Percentiles rank a stretch among this genome's conserved stretches.
These are phyloP conservation scores for Aspergillus ruber DNA, from an alignment of 2,329 filamentous ascomycete species.

Conservation along the genomic window DNA sequence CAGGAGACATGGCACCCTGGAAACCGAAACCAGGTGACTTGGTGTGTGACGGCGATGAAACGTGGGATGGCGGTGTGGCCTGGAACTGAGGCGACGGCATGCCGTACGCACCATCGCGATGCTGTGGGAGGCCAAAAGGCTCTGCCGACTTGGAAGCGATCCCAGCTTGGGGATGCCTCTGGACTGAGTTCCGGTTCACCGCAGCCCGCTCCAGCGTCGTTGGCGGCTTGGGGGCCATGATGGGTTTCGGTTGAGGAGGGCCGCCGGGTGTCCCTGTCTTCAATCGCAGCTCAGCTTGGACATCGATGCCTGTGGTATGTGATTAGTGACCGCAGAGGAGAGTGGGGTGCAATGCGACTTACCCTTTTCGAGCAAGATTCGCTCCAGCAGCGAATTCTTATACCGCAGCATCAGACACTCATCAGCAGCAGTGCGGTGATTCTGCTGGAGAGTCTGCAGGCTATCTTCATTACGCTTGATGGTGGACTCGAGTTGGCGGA, in stretches of 20 bases:
- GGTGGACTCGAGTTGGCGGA: conserved; percentile 95
- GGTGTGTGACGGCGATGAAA: conserved; percentile 58
- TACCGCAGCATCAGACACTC: conserved; percentile 98
- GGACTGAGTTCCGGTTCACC: conserved; percentile 67
- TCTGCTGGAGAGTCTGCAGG: conserved; percentile 84
- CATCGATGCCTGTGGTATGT: conserved; percentile 71
- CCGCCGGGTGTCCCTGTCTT: conserved; percentile 85
- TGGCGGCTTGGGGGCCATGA: conserved; percentile 62
- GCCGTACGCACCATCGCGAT: conserved; percentile 31
- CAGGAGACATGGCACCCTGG: conserved; percentile 57
- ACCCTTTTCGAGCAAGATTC: conserved; percentile 96
- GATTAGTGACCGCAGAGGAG: conserved; percentile 3
- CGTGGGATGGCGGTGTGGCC: conserved; percentile 75
- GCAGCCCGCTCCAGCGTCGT: conserved; percentile 74
- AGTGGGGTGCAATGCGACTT: not conserved
- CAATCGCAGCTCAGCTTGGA: conserved; percentile 87
- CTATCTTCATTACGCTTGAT: conserved; percentile 97
- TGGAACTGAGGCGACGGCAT: conserved; percentile 65
- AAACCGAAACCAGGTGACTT: conserved; percentile 57
- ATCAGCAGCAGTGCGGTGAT: conserved; percentile 87
- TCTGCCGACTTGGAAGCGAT: conserved; percentile 62
- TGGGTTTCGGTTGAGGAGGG: conserved; percentile 52
- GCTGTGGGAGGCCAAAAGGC: conserved; percentile 44
- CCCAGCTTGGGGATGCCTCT: conserved; percentile 61
- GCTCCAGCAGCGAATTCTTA: conserved; percentile 93